These are phyloP conservation scores for Coelastrella sp. DNA, from an alignment of 139 green algal species.

Conservation along the genomic window DNA sequence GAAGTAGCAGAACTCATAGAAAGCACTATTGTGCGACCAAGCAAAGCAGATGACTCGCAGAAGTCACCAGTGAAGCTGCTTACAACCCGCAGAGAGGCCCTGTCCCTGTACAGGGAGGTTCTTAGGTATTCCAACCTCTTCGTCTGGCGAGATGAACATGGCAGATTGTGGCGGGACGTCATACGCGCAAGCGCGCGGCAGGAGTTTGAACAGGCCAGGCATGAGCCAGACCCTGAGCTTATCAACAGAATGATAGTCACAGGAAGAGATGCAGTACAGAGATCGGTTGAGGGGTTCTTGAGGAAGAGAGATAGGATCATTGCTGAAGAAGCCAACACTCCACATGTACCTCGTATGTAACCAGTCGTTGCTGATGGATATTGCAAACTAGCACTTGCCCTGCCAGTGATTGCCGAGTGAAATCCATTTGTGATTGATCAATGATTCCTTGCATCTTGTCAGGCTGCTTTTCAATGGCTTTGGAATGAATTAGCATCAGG, in stretches of 20 bases:
- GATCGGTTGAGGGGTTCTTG: slow-evolving; percentile 39
- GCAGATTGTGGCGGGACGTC: slow-evolving; percentile 67
- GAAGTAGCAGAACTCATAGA: slow-evolving; percentile 62
- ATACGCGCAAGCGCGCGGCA: slow-evolving; percentile 64
- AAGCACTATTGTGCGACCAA: slow-evolving; percentile 41
- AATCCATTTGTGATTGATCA: too few relatives aligned
- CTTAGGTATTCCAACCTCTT: slow-evolving; percentile 72
- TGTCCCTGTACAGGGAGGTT: slow-evolving; percentile 72
- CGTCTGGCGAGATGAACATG: slow-evolving; percentile 71
- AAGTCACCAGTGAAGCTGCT: slow-evolving; percentile 42
- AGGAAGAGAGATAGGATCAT: slow-evolving; percentile 43
- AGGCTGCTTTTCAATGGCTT: too few relatives aligned
- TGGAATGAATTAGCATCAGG: too few relatives aligned
- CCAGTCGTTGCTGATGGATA: too few relatives aligned
- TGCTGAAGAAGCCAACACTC: slow-evolving; percentile 16
- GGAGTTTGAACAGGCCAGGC: slow-evolving; percentile 72
- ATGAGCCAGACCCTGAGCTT: slow-evolving; percentile 64
- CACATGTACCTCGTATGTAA: slow-evolving; percentile 4
- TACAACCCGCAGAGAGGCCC: slow-evolving; percentile 64
- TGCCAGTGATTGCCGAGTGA: too few relatives aligned
- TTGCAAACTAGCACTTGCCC: too few relatives aligned
- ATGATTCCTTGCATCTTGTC: too few relatives aligned
- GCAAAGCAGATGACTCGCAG: slow-evolving; percentile 46
- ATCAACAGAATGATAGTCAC: slow-evolving; percentile 56
- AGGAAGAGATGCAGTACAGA: slow-evolving; percentile 50